Percentiles rank a stretch among this genome's conserved stretches.
These are phyloP conservation scores for Pueraria montana DNA, from an alignment of 306 rosid genomes.

Conservation along the genomic window DNA sequence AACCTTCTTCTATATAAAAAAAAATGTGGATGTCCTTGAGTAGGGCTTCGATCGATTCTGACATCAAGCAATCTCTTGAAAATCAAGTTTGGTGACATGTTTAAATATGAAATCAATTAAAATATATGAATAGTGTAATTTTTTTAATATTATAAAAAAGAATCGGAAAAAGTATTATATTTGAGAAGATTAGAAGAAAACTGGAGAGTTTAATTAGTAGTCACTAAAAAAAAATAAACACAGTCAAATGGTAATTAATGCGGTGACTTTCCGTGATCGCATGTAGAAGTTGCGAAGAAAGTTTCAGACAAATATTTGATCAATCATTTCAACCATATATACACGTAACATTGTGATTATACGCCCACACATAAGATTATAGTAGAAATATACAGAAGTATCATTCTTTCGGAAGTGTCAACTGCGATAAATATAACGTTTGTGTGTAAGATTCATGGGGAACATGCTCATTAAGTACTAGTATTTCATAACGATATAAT, in stretches of 20 bases:
- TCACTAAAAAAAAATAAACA: no score
- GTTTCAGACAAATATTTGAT: background rate
- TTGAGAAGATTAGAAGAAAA: background rate
- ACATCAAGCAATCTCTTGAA: no score
- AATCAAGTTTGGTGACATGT: background rate
- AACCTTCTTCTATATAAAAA: no score
- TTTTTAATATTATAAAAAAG: no score
- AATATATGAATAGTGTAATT: no score
- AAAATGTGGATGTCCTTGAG: no score
- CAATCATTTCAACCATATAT: background rate
- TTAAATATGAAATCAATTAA: no score
- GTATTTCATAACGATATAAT: background rate
- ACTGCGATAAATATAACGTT: background rate
- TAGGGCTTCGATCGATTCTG: background rate
- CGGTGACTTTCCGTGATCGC: background rate
- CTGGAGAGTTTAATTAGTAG: background rate
- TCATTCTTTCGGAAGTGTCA: background rate
- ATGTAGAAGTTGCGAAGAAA: no score
- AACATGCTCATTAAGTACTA: background rate
- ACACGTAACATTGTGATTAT: background rate
- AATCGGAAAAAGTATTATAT: no score
- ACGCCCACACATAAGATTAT: background rate
- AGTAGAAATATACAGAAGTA: background rate
- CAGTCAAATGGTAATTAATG: no score
- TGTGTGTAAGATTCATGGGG: background rate